These are phyloP conservation scores for Thielaviopsis euricoi DNA, from an alignment of 2,329 filamentous ascomycete species.

Conservation along the genomic window DNA sequence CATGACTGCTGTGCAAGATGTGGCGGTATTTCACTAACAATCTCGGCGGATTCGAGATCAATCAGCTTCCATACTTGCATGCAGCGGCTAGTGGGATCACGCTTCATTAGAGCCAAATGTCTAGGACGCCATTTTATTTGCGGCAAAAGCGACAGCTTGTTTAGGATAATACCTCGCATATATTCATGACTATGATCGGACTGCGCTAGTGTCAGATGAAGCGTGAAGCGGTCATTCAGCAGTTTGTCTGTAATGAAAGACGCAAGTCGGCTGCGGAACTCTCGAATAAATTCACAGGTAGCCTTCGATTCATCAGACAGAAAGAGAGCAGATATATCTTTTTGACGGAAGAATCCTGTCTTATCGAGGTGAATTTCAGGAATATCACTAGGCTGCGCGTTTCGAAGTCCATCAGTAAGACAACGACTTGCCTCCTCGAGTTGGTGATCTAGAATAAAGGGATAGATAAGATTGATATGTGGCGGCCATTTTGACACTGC, in stretches of 20 bases:
- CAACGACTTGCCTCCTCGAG: slow-evolving; percentile 25
- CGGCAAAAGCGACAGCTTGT: slow-evolving; percentile 34
- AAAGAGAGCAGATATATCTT: slow-evolving; percentile 34
- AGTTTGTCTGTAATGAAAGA: not conserved
- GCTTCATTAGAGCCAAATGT: slow-evolving; percentile 35
- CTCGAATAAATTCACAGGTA: not conserved
- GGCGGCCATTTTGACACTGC: slow-evolving; percentile 46
- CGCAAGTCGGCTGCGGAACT: not conserved
- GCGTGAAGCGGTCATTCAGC: not conserved
- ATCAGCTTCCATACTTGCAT: slow-evolving; percentile 44
- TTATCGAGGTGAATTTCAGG: slow-evolving; percentile 22
- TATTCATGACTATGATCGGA: slow-evolving; percentile 22
- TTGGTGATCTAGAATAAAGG: slow-evolving; percentile 36
- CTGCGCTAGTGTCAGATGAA: not conserved
- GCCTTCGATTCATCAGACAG: slow-evolving; percentile 18
- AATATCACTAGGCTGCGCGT: not conserved
- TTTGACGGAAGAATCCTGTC: slow-evolving; percentile 31
- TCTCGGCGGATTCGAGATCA: slow-evolving; percentile 16
- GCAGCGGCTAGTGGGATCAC: slow-evolving; percentile 20
- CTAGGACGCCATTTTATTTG: slow-evolving; percentile 30
- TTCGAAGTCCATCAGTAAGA: slow-evolving; percentile 11
- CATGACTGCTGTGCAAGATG: not conserved
- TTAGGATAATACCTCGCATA: slow-evolving; percentile 32
- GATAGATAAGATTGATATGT: slow-evolving; percentile 50
- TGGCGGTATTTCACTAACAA: not conserved